Evolutionary conservation across 2,329 filamentous ascomycete species (phyloP), one percentile per base, ranked within the genome.

Genomic region (Blastomyces gilchristii): DNA sequence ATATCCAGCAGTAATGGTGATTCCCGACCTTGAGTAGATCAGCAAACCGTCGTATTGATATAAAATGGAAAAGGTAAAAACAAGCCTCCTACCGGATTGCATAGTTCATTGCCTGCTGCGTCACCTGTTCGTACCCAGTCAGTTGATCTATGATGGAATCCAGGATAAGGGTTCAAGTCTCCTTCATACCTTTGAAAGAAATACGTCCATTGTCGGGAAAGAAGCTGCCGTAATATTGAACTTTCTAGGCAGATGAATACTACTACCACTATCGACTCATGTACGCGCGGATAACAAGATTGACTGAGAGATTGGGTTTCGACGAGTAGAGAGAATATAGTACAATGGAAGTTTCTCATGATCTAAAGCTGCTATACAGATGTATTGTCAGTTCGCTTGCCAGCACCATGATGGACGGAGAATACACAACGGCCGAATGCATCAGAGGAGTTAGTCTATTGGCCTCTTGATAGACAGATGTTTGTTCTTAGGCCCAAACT

Each of bases 71-170:
- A 50, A 31, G 39, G 34, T 9, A 39, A 14, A 50, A 37, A 14
- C 25, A 45, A 59, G 34, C 16, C 11, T 50, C 66, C 61, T 72
- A 77, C 76, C 89, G 82, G 70, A 97, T 92, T 73, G 91, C 91
- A 83, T 94, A 95, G 78, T 91, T 96, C 83, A 95, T 87, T 59
- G 90, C 90, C 78, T 95, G 90, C 69, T 87, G 83, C 64, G 86
- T 88, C 68, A 86, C 77, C 84, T 86, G 65, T 56, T 14, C 12
- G 3, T 1, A 47, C 53, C 6, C 11, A 28, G 28, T 59, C 16
- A 59, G 57, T 58, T 34, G 43, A 37, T 31, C 56, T 25, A 39
- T 11, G 16, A 9, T 54, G 16, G 2, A 37, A 34, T 59, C 9
- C 8, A 22, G 31, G 31, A 34, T 34, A 9, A 16, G 5, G 43